Conservation (phyloP, 2,329 filamentous ascomycete genomes). For the Xylariaceae sp. region DNA sequence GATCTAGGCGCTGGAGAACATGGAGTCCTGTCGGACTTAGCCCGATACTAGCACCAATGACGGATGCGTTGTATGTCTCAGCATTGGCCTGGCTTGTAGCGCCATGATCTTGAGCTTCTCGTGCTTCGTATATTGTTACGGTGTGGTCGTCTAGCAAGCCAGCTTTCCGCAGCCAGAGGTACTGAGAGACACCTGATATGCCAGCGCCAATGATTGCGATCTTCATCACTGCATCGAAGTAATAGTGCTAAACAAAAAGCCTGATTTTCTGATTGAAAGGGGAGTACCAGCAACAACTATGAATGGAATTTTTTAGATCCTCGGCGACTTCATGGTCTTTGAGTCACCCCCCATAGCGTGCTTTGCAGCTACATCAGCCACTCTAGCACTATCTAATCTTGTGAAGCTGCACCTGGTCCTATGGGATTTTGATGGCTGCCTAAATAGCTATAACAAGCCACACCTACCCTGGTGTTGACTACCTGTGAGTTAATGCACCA, state of each 20-base stretch:
- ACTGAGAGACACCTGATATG: constrained; percentile 22
- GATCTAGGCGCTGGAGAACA: constrained; percentile 16
- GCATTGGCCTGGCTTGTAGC: neutral
- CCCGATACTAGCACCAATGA: constrained; percentile 22
- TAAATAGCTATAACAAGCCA: too few species aligned
- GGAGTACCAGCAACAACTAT: neutral
- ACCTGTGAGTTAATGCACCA: too few species aligned
- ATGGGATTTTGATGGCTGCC: too few species aligned
- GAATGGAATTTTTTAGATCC: too few species aligned
- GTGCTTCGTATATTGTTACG: constrained; percentile 22
- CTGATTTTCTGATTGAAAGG: neutral
- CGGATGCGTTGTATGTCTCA: constrained; percentile 23
- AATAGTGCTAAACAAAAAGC: neutral
- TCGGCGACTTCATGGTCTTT: too few species aligned
- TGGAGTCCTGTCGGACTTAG: constrained; percentile 18
- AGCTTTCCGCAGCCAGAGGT: constrained; percentile 20
- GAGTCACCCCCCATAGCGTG: too few species aligned
- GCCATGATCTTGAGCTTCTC: constrained; percentile 4
- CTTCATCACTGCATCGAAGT: neutral
- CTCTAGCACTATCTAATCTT: too few species aligned
- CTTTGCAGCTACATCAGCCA: too few species aligned
- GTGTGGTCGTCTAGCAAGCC: constrained; percentile 14
- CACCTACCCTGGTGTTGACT: too few species aligned
- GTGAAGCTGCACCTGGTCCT: too few species aligned
- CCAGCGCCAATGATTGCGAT: constrained; percentile 25